Base-by-base conservation (phyloP, 257 asterid genomes). In the Solanum pennellii region DNA sequence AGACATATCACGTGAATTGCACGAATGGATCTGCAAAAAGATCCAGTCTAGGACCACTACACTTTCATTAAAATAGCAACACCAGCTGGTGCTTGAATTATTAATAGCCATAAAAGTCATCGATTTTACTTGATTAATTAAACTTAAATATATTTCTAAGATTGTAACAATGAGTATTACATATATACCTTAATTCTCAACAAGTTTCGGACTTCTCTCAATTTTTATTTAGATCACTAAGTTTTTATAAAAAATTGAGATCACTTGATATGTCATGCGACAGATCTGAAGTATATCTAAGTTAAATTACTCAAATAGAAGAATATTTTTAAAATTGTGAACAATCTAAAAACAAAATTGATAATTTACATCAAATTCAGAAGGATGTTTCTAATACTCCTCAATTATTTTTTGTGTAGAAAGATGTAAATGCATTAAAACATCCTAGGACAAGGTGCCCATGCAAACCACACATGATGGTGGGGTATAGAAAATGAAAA, bases 1-100 rank as follows among this genome's bases (percentile, higher is more conserved):
- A 13, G 45, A 82, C 85, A 49, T 29, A 29, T 82, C 85, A 82
- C 85, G 85, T 82, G 85, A 82, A 49, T 82, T 82, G 85, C 85
- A 80, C 85, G 85, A 80, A 80, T 29, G 69, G 69, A 47, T 80
- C 85, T 49, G 44, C 45, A 82, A 49, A 29, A 27, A 21, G 25
- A 82, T 21, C 5, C 31, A 29, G 69, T 41, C 69, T 13, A 62
- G 44, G 44, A 49, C 85, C 85, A 82, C 39, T 20, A 49, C 85
- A 18, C 44, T 31, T 49, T 49, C 45, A 12, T 82, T 49, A 10
- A 5, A 9, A 49, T 80, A 31, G 6, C 20, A 82, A 82, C 69
- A 12, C 69, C 33, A 45, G 16, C 37, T 29, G 75, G 75, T 59
- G 66, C 66, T 37, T 37, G 39, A 37, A 37, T 37, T 37, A 37